Base-by-base conservation (phyloP, 805 yeast genomes). In the Ogataea pilisensis region DNA sequence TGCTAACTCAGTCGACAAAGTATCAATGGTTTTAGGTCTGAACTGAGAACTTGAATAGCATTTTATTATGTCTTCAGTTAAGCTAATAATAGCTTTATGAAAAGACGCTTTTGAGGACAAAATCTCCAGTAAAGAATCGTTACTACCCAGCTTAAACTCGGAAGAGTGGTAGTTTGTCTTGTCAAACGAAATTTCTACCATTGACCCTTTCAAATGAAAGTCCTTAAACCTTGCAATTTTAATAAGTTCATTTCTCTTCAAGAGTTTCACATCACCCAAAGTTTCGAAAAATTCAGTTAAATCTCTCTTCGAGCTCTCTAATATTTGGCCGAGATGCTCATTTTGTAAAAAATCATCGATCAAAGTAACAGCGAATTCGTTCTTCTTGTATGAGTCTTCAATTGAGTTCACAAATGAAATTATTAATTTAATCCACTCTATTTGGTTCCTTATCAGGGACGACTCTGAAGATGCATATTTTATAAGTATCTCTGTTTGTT, bases 1-100 rank as follows among this genome's bases (percentile, higher is more conserved):
- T 0, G 95, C 96, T 39, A 88, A 70, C 48, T 91, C 96, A 6
- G 86, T 76, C 1, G 90, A 80, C 13, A 93, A 66, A 4, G 82
- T 68, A 52, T 85, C 90, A 6, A 85, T 80, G 0, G 87, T 72
- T 46, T 91, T 72, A 13, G 78, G 73, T 42, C 87, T 69, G 13
- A 58, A 61, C 4, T 61, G 66, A 3, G 84, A 73, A 1, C 57
- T 47, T 4, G 74, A 69, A 47, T 75, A 83, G 34, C 75, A 75
- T 14, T 65, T 63, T 14, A 81, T 75, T 0, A 82, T 75, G 0
- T 66, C 60, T 41, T 76, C 77, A 0, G 95, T 85, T 14, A 78
- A 58, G 1, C 57, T 54, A 31, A 81, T 60, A 49, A 78, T 84
- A 9, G 60, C 56, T 8, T 61, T 55, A 39, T 61, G 60, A 49